phyloP scores from a whole-genome alignment of 768 basidiomycete species.

The Inosperma sp. region DNA sequence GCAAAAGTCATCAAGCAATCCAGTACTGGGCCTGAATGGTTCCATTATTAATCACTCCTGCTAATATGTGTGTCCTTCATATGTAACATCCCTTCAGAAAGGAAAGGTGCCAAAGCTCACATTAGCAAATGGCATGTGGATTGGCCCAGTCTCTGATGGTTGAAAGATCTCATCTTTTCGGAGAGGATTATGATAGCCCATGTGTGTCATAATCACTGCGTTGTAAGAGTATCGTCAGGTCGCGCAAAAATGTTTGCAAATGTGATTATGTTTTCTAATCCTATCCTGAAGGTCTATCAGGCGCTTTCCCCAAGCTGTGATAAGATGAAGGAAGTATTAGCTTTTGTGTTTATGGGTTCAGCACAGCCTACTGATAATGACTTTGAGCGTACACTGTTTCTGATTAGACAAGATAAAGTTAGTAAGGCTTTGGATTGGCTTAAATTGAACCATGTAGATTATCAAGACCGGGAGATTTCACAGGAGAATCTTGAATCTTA shows the following conservation, averaged over 20 bases:
- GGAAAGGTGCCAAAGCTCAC: conserved; percentile 21
- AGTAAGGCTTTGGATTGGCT: conserved; percentile 30
- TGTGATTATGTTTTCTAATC: conserved; percentile 29
- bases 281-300: conserved; percentile 29
- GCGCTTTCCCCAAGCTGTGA: conserved; percentile 26
- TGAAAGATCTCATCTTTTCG: conserved; percentile 25
- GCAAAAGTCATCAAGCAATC: background rate
- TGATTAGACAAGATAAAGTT: conserved; percentile 26
- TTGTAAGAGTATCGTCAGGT: conserved; percentile 30
- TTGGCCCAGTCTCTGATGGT: conserved; percentile 29
- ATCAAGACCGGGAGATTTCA: conserved; percentile 28
- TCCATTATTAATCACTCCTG: conserved; percentile 17
- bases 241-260: conserved; percentile 32
- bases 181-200: conserved; percentile 24
- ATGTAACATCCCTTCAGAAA: conserved; percentile 6
- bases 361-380: conserved; percentile 11
- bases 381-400: conserved; percentile 21
- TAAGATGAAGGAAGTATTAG: conserved; percentile 27
- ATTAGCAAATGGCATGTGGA: conserved; percentile 34
- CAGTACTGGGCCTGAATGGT: conserved; percentile 7
- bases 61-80: conserved; percentile 14
- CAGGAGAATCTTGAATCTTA: conserved; percentile 23
- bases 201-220: conserved; percentile 27
- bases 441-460: conserved; percentile 30
- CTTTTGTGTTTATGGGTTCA: conserved; percentile 11